These are phyloP conservation scores for Collybia sp. DNA, from an alignment of 768 basidiomycete species.

Conservation along the genomic window DNA sequence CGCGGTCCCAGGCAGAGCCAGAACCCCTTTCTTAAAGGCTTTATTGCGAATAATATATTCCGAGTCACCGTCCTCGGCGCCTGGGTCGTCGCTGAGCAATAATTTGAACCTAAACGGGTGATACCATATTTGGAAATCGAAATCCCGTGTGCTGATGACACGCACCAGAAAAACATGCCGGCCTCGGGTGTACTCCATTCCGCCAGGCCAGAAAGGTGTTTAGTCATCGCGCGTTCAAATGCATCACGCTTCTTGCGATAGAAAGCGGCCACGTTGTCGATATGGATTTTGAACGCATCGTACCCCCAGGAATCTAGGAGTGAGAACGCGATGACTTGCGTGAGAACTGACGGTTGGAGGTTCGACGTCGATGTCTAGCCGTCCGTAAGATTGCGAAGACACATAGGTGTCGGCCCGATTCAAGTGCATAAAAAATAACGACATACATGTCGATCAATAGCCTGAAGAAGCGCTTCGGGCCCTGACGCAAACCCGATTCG, in stretches of 20 bases:
- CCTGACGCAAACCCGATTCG: conserved; percentile 77
- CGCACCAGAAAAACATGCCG: conserved; percentile 88
- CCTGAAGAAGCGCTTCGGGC: conserved; percentile 55
- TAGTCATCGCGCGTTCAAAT: conserved; percentile 66
- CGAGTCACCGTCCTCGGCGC: conserved; percentile 51
- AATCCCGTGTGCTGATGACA: conserved; percentile 10
- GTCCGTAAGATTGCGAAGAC: too few species aligned
- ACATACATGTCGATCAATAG: conserved; percentile 64
- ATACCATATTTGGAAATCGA: background rate
- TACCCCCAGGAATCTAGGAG: conserved; percentile 67
- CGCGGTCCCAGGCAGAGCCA: conserved; percentile 78
- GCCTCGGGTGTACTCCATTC: conserved; percentile 65
- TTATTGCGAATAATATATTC: conserved; percentile 59
- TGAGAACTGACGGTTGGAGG: conserved; percentile 55
- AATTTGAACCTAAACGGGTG: conserved; percentile 53
- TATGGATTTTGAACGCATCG: conserved; percentile 65
- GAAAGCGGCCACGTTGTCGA: conserved; percentile 56
- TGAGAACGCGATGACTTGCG: conserved; percentile 53
- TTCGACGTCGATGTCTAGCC: conserved; percentile 53
- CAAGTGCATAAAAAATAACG: background rate
- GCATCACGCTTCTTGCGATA: conserved; percentile 64
- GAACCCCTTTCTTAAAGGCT: conserved; percentile 69
- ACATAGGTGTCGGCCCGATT: background rate
- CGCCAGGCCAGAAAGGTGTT: conserved; percentile 67
- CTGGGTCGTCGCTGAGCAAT: conserved; percentile 28